phyloP scores from a whole-genome alignment of 345 rosid genomes.

The Orychophragmus violaceus region DNA sequence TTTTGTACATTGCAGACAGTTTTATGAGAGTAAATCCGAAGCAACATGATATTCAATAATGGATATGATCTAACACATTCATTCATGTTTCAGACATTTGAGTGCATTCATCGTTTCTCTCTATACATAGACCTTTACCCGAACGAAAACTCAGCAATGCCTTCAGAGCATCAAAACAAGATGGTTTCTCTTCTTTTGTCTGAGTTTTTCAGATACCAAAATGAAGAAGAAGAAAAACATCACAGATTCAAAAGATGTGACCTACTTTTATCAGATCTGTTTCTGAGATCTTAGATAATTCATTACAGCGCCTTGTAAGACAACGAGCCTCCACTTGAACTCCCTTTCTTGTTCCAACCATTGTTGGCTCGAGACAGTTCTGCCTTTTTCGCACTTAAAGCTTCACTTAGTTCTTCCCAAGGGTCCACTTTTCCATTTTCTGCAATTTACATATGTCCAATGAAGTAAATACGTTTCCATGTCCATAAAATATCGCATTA shows the following conservation, averaged over 20 bases:
- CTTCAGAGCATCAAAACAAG: constrained; percentile 10
- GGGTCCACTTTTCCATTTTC: constrained; percentile 45
- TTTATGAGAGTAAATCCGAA: background rate
- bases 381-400: constrained; percentile 63
- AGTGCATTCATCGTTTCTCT: background rate
- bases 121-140: background rate
- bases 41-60: background rate
- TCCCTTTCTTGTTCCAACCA: constrained; percentile 43
- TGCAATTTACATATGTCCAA: constrained; percentile 21
- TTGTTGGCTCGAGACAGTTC: constrained; percentile 51
- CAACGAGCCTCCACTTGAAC: constrained; percentile 50
- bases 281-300: constrained; percentile 69
- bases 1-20: background rate
- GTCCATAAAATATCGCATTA: background rate
- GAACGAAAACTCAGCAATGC: constrained; percentile 2
- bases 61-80: background rate
- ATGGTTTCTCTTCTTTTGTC: constrained; percentile 8
- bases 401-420: constrained; percentile 73
- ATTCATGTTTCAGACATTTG: background rate
- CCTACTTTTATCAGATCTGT: constrained; percentile 30
- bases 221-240: background rate
- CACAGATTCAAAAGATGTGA: background rate
- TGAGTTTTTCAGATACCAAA: constrained; percentile 10
- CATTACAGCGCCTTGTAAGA: constrained; percentile 58
- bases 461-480: background rate